phyloP scores from a whole-genome alignment of 2,329 filamentous ascomycete species.

The Macrophomina tecta region DNA sequence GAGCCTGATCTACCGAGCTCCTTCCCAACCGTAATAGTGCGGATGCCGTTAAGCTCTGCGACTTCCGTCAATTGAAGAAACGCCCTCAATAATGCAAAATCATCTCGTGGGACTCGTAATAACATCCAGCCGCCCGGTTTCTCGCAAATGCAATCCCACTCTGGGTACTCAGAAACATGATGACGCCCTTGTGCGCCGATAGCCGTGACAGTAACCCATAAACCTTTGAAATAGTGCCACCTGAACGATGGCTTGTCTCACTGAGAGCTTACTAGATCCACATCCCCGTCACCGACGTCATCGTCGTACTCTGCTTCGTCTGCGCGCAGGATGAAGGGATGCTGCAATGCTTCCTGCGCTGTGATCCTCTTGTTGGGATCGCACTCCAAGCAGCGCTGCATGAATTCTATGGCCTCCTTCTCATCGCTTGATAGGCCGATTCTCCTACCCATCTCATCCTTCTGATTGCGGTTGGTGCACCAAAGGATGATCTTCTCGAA shows the following conservation, averaged over 20 bases:
- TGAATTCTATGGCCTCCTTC: slow-evolving; percentile 73
- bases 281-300: slow-evolving; percentile 10
- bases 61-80: neutral
- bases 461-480: slow-evolving; percentile 80
- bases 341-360: slow-evolving; percentile 61
- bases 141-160: slow-evolving; percentile 12
- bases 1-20: no score
- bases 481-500: slow-evolving; percentile 95
- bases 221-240: neutral
- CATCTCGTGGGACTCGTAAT: slow-evolving; percentile 23
- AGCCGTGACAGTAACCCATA: neutral
- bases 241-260: neutral
- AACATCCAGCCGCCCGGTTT: slow-evolving; percentile 6
- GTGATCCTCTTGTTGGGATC: slow-evolving; percentile 70
- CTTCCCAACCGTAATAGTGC: no score
- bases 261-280: slow-evolving; percentile 22
- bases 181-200: slow-evolving; percentile 2
- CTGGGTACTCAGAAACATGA: neutral
- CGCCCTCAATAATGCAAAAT: slow-evolving; percentile 17
- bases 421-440: slow-evolving; percentile 69
- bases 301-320: slow-evolving; percentile 18
- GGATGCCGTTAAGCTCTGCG: neutral
- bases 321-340: slow-evolving; percentile 67
- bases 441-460: slow-evolving; percentile 54
- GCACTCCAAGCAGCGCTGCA: slow-evolving; percentile 75